Conservation (phyloP, 2,329 filamentous ascomycete genomes). For the Didymella arachidicola region DNA sequence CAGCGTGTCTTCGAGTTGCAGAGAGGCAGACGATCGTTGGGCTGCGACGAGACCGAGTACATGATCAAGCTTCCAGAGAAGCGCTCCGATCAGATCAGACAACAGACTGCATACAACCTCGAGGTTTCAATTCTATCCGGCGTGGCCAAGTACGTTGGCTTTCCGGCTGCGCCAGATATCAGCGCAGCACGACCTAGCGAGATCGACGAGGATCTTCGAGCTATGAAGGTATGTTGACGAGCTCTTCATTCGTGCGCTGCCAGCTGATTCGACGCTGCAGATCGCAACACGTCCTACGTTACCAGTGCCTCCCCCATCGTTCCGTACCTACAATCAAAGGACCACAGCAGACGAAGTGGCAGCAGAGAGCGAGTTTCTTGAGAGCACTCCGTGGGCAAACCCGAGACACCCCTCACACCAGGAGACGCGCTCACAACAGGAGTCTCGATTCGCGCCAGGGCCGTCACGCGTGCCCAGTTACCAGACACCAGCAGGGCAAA, state of each 20-base stretch:
- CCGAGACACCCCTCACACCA: slow-evolving; percentile 66
- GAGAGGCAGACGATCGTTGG: slow-evolving; percentile 79
- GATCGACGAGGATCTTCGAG: slow-evolving; percentile 84
- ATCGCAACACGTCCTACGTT: slow-evolving; percentile 43
- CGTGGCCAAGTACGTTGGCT: slow-evolving; percentile 92
- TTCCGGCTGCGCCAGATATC: slow-evolving; percentile 92
- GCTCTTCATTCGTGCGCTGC: slow-evolving; percentile 19
- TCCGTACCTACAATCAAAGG: slow-evolving; percentile 46
- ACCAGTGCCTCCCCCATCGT: slow-evolving; percentile 40
- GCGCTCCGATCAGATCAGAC: slow-evolving; percentile 77
- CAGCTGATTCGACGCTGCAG: slow-evolving; percentile 40
- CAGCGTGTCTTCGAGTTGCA: slow-evolving; percentile 94
- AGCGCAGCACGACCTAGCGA: slow-evolving; percentile 74
- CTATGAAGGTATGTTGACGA: slow-evolving; percentile 77
- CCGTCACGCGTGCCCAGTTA: slow-evolving; percentile 42
- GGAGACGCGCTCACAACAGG: slow-evolving; percentile 46
- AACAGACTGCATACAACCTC: slow-evolving; percentile 91
- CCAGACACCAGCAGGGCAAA: slow-evolving; percentile 49
- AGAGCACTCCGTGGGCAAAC: slow-evolving; percentile 92
- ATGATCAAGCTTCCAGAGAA: slow-evolving; percentile 81
- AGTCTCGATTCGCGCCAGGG: slow-evolving; percentile 43
- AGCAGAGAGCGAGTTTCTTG: slow-evolving; percentile 85
- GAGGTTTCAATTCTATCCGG: slow-evolving; percentile 92
- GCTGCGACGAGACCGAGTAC: slow-evolving; percentile 81
- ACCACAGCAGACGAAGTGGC: slow-evolving; percentile 61